Conservation (phyloP, 495 filamentous ascomycete genomes). For the Hypoxylon subgilvum region DNA sequence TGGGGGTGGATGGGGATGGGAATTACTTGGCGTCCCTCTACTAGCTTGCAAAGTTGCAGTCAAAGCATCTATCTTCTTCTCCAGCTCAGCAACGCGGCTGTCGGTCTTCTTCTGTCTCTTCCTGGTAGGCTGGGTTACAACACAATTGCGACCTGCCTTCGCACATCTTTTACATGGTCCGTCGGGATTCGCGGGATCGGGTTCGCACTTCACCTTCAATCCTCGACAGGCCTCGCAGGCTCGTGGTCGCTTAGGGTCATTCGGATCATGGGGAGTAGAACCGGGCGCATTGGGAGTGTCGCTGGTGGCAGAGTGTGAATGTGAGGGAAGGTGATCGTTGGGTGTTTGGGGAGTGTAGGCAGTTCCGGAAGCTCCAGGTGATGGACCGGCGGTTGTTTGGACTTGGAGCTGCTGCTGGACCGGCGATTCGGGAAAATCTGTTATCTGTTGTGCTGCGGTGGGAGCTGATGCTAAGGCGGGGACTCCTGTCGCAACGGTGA, state of each 20-base stretch:
- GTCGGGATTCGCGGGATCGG: conserved; percentile 65
- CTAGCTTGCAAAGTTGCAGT: conserved; percentile 75
- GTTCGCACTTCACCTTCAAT: conserved; percentile 89
- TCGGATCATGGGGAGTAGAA: conserved; percentile 41
- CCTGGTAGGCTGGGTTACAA: conserved; percentile 80
- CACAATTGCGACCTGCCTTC: conserved; percentile 78
- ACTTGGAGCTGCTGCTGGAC: conserved; percentile 25
- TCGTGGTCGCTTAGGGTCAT: conserved; percentile 77
- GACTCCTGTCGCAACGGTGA: conserved; percentile 8
- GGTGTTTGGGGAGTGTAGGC: conserved; percentile 31
- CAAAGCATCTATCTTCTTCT: conserved; percentile 90
- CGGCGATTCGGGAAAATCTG: conserved; percentile 23
- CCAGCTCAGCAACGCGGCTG: conserved; percentile 86
- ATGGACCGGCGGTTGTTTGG: conserved; percentile 15
- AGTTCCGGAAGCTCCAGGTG: conserved; percentile 17
- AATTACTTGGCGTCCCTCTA: conserved; percentile 42
- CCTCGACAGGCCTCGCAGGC: conserved; percentile 91
- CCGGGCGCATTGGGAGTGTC: conserved; percentile 24
- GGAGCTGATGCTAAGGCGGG: background rate
- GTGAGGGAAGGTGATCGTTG: conserved; percentile 13
- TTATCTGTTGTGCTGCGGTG: background rate
- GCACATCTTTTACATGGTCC: conserved; percentile 83
- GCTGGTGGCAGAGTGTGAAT: background rate
- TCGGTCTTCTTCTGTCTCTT: conserved; percentile 96
- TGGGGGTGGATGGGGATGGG: conserved; percentile 20